Conservation (phyloP, 768 basidiomycete species). For the Gymnopilus junonius region DNA sequence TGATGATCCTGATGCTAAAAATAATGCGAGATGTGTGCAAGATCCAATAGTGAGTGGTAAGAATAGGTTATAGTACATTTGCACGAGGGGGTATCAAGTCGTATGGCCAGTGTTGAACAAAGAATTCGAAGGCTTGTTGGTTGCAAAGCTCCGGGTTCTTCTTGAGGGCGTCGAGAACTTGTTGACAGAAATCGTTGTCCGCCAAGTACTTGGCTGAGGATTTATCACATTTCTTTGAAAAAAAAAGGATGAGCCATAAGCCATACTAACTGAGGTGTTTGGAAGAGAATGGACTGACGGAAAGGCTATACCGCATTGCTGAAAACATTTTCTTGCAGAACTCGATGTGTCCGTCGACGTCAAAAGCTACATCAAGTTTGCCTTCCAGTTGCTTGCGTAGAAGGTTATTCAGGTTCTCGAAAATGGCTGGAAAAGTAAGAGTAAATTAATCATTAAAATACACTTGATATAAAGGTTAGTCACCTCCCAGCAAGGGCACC, state of each 20-base stretch:
- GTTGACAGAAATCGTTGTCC: conserved; percentile 40
- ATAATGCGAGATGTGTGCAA: neutral
- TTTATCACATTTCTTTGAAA: conserved; percentile 18
- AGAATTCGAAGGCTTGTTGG: conserved; percentile 35
- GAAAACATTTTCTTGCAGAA: conserved; percentile 51
- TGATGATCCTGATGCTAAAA: neutral
- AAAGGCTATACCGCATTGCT: conserved; percentile 51
- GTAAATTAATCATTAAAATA: neutral
- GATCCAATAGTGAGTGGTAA: neutral
- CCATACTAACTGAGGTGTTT: neutral
- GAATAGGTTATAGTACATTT: neutral
- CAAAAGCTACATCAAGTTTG: conserved; percentile 20
- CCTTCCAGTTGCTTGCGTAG: conserved; percentile 33
- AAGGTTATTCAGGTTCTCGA: conserved; percentile 44
- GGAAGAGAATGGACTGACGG: conserved; percentile 36
- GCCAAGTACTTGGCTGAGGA: conserved; percentile 15
- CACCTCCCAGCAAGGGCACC: conserved; percentile 33
- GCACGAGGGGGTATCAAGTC: neutral
- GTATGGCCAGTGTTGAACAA: neutral
- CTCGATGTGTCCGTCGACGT: conserved; percentile 44
- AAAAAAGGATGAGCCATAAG: conserved; percentile 9
- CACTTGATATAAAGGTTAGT: neutral
- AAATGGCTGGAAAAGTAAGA: conserved; percentile 40
- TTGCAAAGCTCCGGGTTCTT: conserved; percentile 34
- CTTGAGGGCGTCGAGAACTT: conserved; percentile 32